These are phyloP conservation scores for Mycena leptocephala DNA, from an alignment of 768 basidiomycete genomes.

Conservation along the genomic window DNA sequence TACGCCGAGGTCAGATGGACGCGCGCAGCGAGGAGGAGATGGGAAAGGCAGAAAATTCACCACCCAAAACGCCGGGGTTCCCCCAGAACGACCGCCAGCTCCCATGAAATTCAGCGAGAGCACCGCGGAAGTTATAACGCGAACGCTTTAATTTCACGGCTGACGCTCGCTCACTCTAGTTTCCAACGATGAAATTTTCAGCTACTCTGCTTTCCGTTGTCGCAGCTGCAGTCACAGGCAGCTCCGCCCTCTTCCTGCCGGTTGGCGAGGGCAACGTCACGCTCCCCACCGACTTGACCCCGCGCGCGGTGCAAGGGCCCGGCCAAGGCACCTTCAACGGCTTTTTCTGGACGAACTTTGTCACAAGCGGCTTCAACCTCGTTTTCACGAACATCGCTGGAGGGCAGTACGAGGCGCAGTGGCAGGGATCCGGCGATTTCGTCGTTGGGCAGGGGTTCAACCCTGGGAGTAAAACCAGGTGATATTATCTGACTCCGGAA, in stretches of 20 bases:
- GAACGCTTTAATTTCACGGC: not conserved
- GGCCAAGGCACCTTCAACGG: constrained; percentile 32
- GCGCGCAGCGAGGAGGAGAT: not conserved
- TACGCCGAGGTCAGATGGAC: constrained; percentile 9
- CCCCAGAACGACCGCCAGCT: constrained; percentile 7
- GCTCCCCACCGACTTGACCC: constrained; percentile 2
- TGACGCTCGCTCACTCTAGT: not conserved
- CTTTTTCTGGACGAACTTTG: constrained; percentile 29
- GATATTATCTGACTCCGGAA: not conserved
- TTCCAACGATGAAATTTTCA: constrained; percentile 19
- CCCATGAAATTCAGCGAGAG: constrained; percentile 2
- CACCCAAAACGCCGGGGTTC: constrained; percentile 4
- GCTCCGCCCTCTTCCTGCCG: constrained; percentile 24
- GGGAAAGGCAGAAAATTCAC: not conserved
- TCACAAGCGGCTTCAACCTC: constrained; percentile 19
- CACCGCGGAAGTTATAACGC: not conserved
- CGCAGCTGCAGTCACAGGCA: constrained; percentile 9
- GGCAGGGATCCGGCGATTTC: constrained; percentile 31
- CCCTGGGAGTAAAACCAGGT: constrained; percentile 24
- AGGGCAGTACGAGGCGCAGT: constrained; percentile 30
- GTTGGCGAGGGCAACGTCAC: not conserved
- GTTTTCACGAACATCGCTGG: constrained; percentile 34
- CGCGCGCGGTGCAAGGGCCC: constrained; percentile 27
- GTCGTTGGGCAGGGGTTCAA: constrained; percentile 33
- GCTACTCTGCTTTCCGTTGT: constrained; percentile 21